Evolutionary conservation across 2,329 filamentous ascomycete species (phyloP).

Genomic region (Hyphodiscus sp.): DNA sequence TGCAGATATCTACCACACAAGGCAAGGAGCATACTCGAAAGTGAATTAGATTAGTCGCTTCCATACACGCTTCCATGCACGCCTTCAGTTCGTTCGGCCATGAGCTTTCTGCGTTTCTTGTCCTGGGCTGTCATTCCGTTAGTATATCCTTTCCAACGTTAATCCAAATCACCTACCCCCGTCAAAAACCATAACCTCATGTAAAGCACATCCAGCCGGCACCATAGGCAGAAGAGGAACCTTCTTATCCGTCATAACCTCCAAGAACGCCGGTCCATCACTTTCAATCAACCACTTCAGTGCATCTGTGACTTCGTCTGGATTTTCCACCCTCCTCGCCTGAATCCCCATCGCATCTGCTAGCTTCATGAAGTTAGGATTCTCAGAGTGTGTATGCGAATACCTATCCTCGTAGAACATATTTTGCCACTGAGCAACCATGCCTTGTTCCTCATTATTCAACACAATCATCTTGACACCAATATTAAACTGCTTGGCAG

Average conservation of each 20-base stretch:
- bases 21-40: too few species aligned
- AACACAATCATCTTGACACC: conserved; percentile 90
- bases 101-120: conserved; percentile 56
- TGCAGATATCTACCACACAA: too few species aligned
- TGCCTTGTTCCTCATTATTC: conserved; percentile 97
- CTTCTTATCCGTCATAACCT: conserved; percentile 87
- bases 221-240: conserved; percentile 96
- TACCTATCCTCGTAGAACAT: conserved; percentile 95
- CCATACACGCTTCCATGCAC: too few species aligned
- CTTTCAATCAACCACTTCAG: conserved; percentile 84
- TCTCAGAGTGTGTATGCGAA: conserved; percentile 86
- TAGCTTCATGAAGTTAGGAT: conserved; percentile 94
- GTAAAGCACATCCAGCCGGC: conserved; percentile 74
- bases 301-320: conserved; percentile 69
- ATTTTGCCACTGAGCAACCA: conserved; percentile 98
- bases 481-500: conserved; percentile 92
- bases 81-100: conserved; percentile 50
- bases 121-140: conserved; percentile 52
- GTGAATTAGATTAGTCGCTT: too few species aligned
- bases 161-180: conserved; percentile 48
- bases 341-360: conserved; percentile 87
- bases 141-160: conserved; percentile 3
- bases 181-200: conserved; percentile 91
- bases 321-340: conserved; percentile 62
- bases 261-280: conserved; percentile 86